These are phyloP conservation scores for Pseudogymnoascus destructans DNA, from an alignment of 2,329 filamentous ascomycete genomes.

Conservation along the genomic window DNA sequence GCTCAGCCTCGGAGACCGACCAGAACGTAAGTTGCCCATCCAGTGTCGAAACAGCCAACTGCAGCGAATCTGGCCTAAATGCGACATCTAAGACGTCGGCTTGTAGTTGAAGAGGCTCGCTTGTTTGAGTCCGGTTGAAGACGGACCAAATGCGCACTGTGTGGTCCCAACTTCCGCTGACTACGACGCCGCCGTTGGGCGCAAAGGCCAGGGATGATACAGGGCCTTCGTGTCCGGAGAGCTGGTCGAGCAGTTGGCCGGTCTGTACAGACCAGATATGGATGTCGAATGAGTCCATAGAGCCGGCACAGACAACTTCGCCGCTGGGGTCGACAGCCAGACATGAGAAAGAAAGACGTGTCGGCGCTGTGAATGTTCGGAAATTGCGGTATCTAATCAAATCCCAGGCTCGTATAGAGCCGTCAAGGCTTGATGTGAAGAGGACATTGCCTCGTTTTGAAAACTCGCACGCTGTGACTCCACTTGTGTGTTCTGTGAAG, in stretches of 20 bases:
- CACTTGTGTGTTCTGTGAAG: conserved; percentile 91
- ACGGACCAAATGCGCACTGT: conserved; percentile 95
- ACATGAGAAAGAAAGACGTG: conserved; percentile 80
- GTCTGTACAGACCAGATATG: conserved; percentile 99
- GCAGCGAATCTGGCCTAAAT: conserved; percentile 78
- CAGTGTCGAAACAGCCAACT: conserved; percentile 81
- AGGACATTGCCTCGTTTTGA: conserved; percentile 90
- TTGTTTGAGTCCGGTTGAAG: conserved; percentile 86
- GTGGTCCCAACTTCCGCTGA: conserved; percentile 93
- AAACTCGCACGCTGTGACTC: conserved; percentile 89
- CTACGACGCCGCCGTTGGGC: conserved; percentile 67
- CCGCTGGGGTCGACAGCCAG: conserved; percentile 94
- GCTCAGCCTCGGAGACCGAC: conserved; percentile 77
- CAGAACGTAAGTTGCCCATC: conserved; percentile 94
- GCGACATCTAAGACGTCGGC: conserved; percentile 80
- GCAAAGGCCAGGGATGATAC: conserved; percentile 82
- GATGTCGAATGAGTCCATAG: conserved; percentile 89
- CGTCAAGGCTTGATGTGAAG: conserved; percentile 89
- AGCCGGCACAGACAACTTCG: conserved; percentile 90
- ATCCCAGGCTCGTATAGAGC: conserved; percentile 92
- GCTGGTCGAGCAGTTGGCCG: conserved; percentile 79
- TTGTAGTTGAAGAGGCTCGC: conserved; percentile 83
- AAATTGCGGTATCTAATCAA: conserved; percentile 93
- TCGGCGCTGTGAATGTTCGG: conserved; percentile 89
- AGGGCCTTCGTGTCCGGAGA: conserved; percentile 88